Conservation (phyloP, 106 monocot genomes). For the Alisma plantagoaquatica region DNA sequence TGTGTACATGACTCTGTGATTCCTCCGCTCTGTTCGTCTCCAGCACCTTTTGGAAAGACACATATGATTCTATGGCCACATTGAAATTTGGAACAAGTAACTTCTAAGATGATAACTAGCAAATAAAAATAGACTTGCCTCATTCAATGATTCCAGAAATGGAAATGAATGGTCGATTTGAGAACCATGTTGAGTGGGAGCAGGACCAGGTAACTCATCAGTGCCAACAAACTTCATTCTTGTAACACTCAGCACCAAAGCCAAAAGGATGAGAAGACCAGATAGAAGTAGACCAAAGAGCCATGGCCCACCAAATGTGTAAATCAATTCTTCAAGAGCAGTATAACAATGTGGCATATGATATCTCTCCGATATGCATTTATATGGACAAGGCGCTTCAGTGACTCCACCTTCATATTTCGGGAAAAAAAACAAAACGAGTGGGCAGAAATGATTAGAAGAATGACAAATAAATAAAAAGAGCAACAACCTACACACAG, state of each 20-base stretch:
- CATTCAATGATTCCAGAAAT: constrained; percentile 86
- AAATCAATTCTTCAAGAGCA: constrained; percentile 81
- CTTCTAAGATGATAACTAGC: too few species aligned
- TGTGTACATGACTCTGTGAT: constrained; percentile 77
- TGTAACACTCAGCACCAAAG: constrained; percentile 84
- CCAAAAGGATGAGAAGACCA: too few species aligned
- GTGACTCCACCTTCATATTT: constrained; percentile 90
- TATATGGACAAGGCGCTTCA: constrained; percentile 71
- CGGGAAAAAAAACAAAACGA: too few species aligned
- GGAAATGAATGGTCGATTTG: too few species aligned
- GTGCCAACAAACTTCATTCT: constrained; percentile 89
- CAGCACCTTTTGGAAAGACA: constrained; percentile 76
- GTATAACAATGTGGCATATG: constrained; percentile 95
- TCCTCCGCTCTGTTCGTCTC: too few species aligned
- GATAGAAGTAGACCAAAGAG: constrained; percentile 80
- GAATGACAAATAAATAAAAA: too few species aligned
- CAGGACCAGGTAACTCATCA: constrained; percentile 83
- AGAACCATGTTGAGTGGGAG: too few species aligned
- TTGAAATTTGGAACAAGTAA: constrained; percentile 48
- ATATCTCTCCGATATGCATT: constrained; percentile 86
- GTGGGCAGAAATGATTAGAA: too few species aligned
- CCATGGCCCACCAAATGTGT: constrained; percentile 95
- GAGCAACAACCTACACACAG: too few species aligned
- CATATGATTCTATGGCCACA: too few species aligned
- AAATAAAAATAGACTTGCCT: constrained; percentile 46